Evolutionary conservation across 1,284 basidiomycete genomes (phyloP).

Genomic region (Acaromyces ingoldii): DNA sequence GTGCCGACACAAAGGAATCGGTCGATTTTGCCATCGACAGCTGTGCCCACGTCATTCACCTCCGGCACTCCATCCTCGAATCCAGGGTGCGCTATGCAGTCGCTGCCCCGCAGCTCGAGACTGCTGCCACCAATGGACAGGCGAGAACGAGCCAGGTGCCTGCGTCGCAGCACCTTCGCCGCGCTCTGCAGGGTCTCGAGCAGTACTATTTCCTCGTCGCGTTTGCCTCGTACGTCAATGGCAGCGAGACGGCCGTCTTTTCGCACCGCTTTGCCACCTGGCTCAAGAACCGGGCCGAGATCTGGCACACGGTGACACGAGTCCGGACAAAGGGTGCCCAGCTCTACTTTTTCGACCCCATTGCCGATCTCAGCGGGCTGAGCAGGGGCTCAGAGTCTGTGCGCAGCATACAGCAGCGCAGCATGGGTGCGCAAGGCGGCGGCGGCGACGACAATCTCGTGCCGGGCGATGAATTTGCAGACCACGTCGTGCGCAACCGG

Average conservation of each 20-base stretch:
- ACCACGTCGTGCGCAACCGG: conserved; percentile 48
- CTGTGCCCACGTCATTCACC: conserved; percentile 44
- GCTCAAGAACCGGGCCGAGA: conserved; percentile 80
- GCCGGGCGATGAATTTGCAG: conserved; percentile 50
- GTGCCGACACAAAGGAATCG: conserved; percentile 40
- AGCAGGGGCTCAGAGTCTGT: neutral
- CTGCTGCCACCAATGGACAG: neutral
- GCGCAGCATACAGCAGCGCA: conserved; percentile 22
- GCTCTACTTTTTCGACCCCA: conserved; percentile 50
- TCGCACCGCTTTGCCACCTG: conserved; percentile 75
- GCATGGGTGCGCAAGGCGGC: neutral
- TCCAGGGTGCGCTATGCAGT: conserved; percentile 32
- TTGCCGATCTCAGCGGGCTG: conserved; percentile 31
- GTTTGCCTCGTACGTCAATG: conserved; percentile 85
- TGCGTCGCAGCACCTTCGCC: conserved; percentile 28
- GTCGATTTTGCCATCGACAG: conserved; percentile 47
- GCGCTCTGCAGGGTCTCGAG: conserved; percentile 54
- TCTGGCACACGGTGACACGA: conserved; percentile 63
- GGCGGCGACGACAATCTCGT: conserved; percentile 20
- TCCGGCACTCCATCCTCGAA: conserved; percentile 45
- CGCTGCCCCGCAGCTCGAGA: neutral
- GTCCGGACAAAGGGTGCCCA: conserved; percentile 33
- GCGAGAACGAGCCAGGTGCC: neutral
- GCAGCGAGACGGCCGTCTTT: conserved; percentile 61
- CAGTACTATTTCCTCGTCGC: conserved; percentile 85